Conservation (phyloP, 1,284 basidiomycete species). For the Melampsora americana region DNA sequence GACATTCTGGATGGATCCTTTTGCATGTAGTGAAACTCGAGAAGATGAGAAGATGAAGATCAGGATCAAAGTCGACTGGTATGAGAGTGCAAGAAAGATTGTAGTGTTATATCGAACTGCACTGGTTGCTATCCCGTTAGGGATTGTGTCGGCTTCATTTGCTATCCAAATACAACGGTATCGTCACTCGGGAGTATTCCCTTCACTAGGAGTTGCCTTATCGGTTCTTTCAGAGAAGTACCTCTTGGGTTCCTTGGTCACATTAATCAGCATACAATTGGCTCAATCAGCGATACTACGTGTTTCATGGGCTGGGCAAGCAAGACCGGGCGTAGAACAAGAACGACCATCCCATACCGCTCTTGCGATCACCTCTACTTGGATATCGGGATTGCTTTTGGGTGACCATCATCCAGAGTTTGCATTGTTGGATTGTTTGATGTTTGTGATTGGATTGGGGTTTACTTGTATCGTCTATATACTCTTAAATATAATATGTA, state of each 20-base stretch:
- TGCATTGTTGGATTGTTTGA: conserved; percentile 20
- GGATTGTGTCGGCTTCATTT: conserved; percentile 62
- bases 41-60: conserved; percentile 56
- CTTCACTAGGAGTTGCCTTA: conserved; percentile 12
- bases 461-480: conserved; percentile 20
- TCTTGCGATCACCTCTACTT: conserved; percentile 2
- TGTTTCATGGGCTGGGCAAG: neutral
- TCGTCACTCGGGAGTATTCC: neutral
- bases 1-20: conserved; percentile 50
- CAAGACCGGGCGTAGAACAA: neutral
- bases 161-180: neutral
- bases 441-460: conserved; percentile 11
- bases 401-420: conserved; percentile 3
- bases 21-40: conserved; percentile 48
- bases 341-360: neutral
- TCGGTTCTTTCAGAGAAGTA: neutral
- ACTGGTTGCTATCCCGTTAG: conserved; percentile 67
- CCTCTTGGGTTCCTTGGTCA: neutral
- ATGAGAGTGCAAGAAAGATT: conserved; percentile 66
- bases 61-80: conserved; percentile 64
- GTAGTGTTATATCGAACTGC: conserved; percentile 70
- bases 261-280: neutral
- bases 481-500: neutral
- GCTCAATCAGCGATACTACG: conserved; percentile 5
- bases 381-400: conserved; percentile 12